phyloP scores from a whole-genome alignment of 2,329 filamentous ascomycete genomes.

The Chaetomium sp. region DNA sequence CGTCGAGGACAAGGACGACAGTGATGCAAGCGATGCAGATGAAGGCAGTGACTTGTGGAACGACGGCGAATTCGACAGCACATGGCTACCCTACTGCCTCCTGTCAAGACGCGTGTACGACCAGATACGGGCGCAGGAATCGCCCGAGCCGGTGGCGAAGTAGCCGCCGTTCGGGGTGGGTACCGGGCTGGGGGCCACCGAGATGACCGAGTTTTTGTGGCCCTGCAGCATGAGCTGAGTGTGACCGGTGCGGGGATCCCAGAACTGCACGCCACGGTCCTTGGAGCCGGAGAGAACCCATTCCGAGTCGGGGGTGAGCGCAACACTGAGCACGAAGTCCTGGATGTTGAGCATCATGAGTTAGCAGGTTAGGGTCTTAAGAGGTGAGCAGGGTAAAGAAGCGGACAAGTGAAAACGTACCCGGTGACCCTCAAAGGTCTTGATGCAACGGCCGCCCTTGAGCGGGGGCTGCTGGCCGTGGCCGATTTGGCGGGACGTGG shows the following conservation, averaged over 20 bases:
- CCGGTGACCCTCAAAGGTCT: constrained; percentile 95
- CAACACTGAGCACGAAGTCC: constrained; percentile 96
- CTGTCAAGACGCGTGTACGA: constrained; percentile 56
- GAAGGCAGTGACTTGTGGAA: too few relatives aligned
- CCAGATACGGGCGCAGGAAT: constrained; percentile 98
- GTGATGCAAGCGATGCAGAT: too few relatives aligned
- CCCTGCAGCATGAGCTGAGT: constrained; percentile 98
- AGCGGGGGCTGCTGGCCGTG: constrained; percentile 47
- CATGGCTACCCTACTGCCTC: constrained; percentile 4
- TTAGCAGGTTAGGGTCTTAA: constrained; percentile 11
- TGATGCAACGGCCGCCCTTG: constrained; percentile 87
- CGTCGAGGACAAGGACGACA: too few relatives aligned
- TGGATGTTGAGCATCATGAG: constrained; percentile 29
- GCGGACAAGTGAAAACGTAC: constrained; percentile 40
- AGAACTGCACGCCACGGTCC: constrained; percentile 96
- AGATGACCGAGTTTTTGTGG: constrained; percentile 98
- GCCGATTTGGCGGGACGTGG: constrained; percentile 60
- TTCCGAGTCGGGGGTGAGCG: constrained; percentile 83
- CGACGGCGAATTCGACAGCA: too few relatives aligned
- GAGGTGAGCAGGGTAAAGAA: background rate
- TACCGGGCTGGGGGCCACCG: constrained; percentile 89
- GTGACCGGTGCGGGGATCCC: constrained; percentile 88
- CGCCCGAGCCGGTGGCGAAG: constrained; percentile 94
- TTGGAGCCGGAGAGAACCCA: constrained; percentile 98
- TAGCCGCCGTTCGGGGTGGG: constrained; percentile 80